Evolutionary conservation across 1,284 basidiomycete species (phyloP).

Genomic region (Cystobasidiaceae sp.): DNA sequence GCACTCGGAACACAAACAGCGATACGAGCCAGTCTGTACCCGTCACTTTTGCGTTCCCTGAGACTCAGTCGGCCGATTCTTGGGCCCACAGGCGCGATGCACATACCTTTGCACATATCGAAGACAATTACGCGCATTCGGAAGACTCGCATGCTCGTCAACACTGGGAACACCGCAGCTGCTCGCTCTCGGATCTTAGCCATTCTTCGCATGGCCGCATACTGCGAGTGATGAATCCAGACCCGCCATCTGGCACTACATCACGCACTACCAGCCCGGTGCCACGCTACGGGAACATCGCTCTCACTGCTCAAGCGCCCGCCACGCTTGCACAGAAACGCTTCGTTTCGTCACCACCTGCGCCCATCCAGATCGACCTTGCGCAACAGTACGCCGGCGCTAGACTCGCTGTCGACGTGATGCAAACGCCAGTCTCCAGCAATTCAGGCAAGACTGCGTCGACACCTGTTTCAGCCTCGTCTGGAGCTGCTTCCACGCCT

Average conservation of each 20-base stretch:
- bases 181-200: no score
- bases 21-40: no score
- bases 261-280: not conserved
- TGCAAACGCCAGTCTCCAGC: not conserved
- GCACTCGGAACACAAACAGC: no score
- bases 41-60: no score
- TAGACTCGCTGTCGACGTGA: not conserved
- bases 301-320: not conserved
- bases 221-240: constrained; percentile 15
- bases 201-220: constrained; percentile 6
- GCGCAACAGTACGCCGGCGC: not conserved
- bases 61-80: no score
- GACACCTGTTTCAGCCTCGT: not conserved
- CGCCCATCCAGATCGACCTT: not conserved
- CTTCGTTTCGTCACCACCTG: constrained; percentile 4
- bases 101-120: no score
- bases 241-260: not conserved
- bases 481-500: constrained; percentile 8
- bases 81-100: no score
- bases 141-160: no score
- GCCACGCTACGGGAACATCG: not conserved
- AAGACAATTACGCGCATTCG: no score
- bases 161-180: no score
- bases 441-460: not conserved
- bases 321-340: constrained; percentile 23